Percentiles rank a stretch among this genome's conserved stretches.
Conservation (phyloP, 2,329 filamentous ascomycete genomes). For the Alternaria sp. region DNA sequence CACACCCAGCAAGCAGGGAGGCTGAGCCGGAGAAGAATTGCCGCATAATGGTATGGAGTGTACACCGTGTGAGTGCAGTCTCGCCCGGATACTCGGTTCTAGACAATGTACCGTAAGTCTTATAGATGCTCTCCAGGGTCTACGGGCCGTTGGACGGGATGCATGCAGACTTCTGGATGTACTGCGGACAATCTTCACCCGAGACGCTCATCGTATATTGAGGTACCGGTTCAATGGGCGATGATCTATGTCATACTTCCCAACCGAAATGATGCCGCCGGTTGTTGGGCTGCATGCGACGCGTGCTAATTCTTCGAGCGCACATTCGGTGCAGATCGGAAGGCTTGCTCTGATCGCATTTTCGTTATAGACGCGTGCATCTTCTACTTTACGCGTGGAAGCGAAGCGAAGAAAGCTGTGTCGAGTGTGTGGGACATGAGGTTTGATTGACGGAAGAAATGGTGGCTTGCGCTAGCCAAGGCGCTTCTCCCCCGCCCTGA, state of each 20-base stretch:
- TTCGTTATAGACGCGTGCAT: not conserved
- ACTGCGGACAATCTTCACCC: slow-evolving; percentile 23
- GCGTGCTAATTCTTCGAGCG: not conserved
- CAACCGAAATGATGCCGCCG: not conserved
- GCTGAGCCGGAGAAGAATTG: slow-evolving; percentile 3
- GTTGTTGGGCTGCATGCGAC: not conserved
- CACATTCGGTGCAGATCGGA: not conserved
- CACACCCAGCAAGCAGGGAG: slow-evolving; percentile 22
- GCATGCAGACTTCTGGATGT: not conserved
- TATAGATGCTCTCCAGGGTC: slow-evolving; percentile 15
- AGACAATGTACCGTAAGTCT: slow-evolving; percentile 10
- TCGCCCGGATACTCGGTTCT: not conserved
- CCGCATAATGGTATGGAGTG: not conserved
- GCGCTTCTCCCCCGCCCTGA: slow-evolving; percentile 12
- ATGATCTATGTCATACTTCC: slow-evolving; percentile 6
- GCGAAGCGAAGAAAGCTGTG: not conserved
- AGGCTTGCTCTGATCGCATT: not conserved
- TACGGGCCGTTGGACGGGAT: slow-evolving; percentile 3
- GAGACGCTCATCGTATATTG: slow-evolving; percentile 18
- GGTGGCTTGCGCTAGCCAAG: slow-evolving; percentile 26
- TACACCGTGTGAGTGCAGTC: not conserved
- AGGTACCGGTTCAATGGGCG: slow-evolving; percentile 12
- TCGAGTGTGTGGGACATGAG: not conserved
- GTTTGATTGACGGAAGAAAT: slow-evolving; percentile 39
- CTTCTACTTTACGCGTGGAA: not conserved